These are phyloP conservation scores for Aspergillus sergii DNA, from an alignment of 2,329 filamentous ascomycete species.

Conservation along the genomic window DNA sequence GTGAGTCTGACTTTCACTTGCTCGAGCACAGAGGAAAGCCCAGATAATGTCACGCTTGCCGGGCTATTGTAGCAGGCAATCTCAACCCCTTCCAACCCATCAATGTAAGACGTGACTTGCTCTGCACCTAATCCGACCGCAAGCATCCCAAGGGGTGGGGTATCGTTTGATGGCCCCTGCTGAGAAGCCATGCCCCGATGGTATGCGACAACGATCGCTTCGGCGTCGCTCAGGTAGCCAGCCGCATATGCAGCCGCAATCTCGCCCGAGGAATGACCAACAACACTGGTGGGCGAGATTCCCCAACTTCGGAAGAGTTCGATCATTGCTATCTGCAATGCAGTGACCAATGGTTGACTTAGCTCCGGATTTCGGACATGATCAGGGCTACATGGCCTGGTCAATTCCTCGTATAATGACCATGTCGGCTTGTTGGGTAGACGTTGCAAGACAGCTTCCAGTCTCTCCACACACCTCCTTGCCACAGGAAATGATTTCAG, in stretches of 20 bases:
- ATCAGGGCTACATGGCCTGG: not conserved
- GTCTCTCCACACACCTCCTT: not conserved
- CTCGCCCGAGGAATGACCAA: conserved; percentile 55
- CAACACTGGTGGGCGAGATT: conserved; percentile 26
- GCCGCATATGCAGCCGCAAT: conserved; percentile 54
- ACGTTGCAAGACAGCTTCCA: conserved; percentile 7
- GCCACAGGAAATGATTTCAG: not conserved
- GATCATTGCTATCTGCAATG: conserved; percentile 22
- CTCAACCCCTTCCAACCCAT: not conserved
- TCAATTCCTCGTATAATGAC: conserved; percentile 17
- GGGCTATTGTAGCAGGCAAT: conserved; percentile 25
- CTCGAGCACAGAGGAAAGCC: conserved; percentile 8
- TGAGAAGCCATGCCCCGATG: conserved; percentile 38
- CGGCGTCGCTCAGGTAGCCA: conserved; percentile 40
- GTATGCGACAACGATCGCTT: conserved; percentile 49
- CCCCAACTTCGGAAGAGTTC: conserved; percentile 12
- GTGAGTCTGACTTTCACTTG: conserved; percentile 11
- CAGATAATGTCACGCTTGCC: conserved; percentile 20
- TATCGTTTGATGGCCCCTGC: too few species aligned
- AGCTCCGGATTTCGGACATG: conserved; percentile 2
- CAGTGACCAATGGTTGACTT: conserved; percentile 22
- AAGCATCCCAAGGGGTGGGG: conserved; percentile 15
- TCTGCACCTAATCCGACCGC: conserved; percentile 18
- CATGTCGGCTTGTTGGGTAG: conserved; percentile 9
- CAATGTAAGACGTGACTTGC: conserved; percentile 10